Percentiles rank a stretch among this genome's conserved stretches.
Conservation (phyloP, 1,284 basidiomycete genomes). For the Tilletiaria anomala region DNA sequence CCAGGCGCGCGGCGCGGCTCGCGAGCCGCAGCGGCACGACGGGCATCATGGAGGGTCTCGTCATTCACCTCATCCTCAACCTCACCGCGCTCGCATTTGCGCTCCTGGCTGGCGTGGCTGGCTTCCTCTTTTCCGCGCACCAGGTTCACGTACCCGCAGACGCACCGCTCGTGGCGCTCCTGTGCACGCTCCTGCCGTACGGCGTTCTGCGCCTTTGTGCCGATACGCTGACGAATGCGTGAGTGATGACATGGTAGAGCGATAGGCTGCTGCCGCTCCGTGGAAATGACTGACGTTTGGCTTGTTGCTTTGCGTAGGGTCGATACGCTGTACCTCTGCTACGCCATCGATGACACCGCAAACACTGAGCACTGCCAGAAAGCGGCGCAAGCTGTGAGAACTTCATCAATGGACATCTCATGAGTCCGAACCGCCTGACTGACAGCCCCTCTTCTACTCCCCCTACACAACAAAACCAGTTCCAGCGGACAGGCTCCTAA, state of each 20-base stretch:
- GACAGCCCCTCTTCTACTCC: too few species aligned
- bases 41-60: too few species aligned
- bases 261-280: neutral
- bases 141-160: slow-evolving; percentile 60
- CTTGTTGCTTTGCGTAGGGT: slow-evolving; percentile 42
- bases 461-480: too few species aligned
- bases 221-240: slow-evolving; percentile 65
- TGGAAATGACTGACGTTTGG: neutral
- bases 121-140: slow-evolving; percentile 77
- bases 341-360: slow-evolving; percentile 66
- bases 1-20: too few species aligned
- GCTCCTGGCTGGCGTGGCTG: slow-evolving; percentile 62
- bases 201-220: slow-evolving; percentile 68
- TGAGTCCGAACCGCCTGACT: too few species aligned
- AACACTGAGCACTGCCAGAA: slow-evolving; percentile 9
- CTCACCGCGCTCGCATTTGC: slow-evolving; percentile 61
- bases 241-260: slow-evolving; percentile 22
- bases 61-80: slow-evolving; percentile 51
- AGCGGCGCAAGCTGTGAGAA: slow-evolving; percentile 3
- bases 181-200: slow-evolving; percentile 65
- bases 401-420: too few species aligned
- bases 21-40: too few species aligned
- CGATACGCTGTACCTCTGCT: slow-evolving; percentile 73
- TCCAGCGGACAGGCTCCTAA: too few species aligned
- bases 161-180: slow-evolving; percentile 59